Conservation (phyloP, 129 eudicot genomes). For the Tagetes erecta region DNA sequence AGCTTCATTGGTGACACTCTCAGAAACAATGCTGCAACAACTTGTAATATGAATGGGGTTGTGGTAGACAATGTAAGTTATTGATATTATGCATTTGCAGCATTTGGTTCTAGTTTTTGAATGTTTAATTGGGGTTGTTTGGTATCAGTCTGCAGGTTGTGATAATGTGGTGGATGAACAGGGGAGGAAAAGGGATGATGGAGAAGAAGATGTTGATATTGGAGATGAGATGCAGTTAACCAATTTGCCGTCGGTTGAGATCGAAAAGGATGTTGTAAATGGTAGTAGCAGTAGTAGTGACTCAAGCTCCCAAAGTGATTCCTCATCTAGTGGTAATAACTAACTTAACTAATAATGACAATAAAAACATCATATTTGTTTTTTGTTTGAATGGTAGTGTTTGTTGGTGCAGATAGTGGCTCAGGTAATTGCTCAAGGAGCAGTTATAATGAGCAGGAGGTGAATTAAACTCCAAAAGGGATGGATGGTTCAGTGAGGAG, state of each 20-base stretch:
- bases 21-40: too few species aligned
- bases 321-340: constrained; percentile 56
- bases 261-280: constrained; percentile 48
- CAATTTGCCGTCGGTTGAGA: constrained; percentile 45
- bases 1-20: constrained; percentile 28
- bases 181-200: too few species aligned
- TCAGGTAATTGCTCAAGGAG: neutral
- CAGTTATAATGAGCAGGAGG: neutral
- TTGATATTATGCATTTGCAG: too few species aligned
- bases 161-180: constrained; percentile 3
- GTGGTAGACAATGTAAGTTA: too few species aligned
- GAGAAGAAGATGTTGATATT: constrained; percentile 56
- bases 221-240: constrained; percentile 48
- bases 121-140: neutral
- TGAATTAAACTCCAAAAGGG: too few species aligned
- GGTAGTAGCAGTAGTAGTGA: constrained; percentile 27
- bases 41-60: too few species aligned
- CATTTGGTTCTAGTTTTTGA: neutral
- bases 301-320: constrained; percentile 24
- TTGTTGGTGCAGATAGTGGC: constrained; percentile 21
- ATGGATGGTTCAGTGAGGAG: too few species aligned
- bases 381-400: neutral
- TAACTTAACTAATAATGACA: too few species aligned
- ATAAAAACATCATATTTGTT: neutral
- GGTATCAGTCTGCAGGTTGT: constrained; percentile 18